Base-by-base conservation (phyloP, 768 basidiomycete species). In the Coprinopsis cinerea region DNA sequence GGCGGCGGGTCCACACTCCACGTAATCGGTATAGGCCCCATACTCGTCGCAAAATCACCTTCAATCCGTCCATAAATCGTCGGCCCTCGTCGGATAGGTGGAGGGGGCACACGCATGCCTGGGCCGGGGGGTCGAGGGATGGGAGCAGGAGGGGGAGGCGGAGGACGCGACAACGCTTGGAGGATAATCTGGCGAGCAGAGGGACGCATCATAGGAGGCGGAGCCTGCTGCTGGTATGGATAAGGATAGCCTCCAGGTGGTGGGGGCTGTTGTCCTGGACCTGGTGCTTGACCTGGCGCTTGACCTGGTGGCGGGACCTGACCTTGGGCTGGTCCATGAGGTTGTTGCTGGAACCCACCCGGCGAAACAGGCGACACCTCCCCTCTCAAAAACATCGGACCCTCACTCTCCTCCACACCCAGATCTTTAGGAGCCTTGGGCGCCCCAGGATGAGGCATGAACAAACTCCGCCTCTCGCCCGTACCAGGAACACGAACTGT, bases 31-130 rank as follows among this genome's bases (percentile, higher is more conserved):
- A 88, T 80, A 1, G 86, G 85, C 0, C 78, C 77, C 23, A 65
- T 59, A 13, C 83, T 67, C 24, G 47, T 59, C 18, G 55, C 57
- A 35, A 89, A 58, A 49, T 88, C 85, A 13, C 57, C 57, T 20
- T 76, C 72, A 18, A 73, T 79, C 17, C 73, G 64, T 0, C 76
- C 86, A 52, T 84, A 87, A 4, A 89, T 74, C 11, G 87, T 88
- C 22, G 74, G 71, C 9, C 73, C 71, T 6, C 66, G 42, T 2
- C 40, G 26, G 23, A 49, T 35, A 22, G 35, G 22, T n/a, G n/a
- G n/a, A n/a, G n/a, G n/a, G n/a, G n/a, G n/a, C n/a, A n/a, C n/a
- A n/a, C n/a, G n/a, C 18, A 32, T 28, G 24, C 42, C 6, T 25
- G 42, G 9, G 24, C 10, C 42, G 3, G 41, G 39, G 9, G 42